Base-by-base conservation (phyloP, 2,329 filamentous ascomycete species). In the Exophiala sp. region DNA sequence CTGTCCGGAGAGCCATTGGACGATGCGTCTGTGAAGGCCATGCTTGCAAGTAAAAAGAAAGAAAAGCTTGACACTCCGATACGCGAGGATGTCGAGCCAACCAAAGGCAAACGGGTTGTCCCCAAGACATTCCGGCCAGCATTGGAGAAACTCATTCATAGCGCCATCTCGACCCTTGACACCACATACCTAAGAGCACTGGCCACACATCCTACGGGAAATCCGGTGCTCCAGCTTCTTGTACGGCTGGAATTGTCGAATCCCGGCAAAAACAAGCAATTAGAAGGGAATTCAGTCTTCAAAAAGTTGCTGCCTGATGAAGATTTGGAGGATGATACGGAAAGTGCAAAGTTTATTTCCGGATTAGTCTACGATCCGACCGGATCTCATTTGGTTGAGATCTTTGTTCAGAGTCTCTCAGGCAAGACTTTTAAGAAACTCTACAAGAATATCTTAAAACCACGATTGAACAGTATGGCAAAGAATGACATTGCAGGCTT, bases 31-130 rank as follows among this genome's bases (percentile, higher is more conserved):
- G 82, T 78, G 19, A 83, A 83, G 65, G 82, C 83, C 1, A 71
- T 95, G n/a, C 70, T 96, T 40, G 87, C 91, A 65, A 95, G 91
- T 74, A 90, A 88, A 68, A 90, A 83, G 70, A 97, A 97, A 69
- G 90, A 97, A 68, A 83, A 86, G 59, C 77, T 94, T 43, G 78
- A 79, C 1, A 80, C 85, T 1, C 73, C 78, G 2, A 77, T 78
- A 37, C 68, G 72, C 1, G 72, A 71, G 1, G 74, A 77, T 2
- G 65, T 70, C 2, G 69, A 73, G 7, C 70, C 47, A 68, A 66
- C 9, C 66, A 73, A 52, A 61, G 73, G 18, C 71, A 81, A 45
- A 69, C 66, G 58, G 60, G 62, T 43, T 72, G 87, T 97, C 0
- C 93, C 93, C 0, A 77, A 80, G 23, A 87, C 86, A 0, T 98